A percentile compares a stretch with the other conserved stretches of the same genome.
Conservation (phyloP, 2,329 filamentous ascomycete species). For the Amphichorda felina region DNA sequence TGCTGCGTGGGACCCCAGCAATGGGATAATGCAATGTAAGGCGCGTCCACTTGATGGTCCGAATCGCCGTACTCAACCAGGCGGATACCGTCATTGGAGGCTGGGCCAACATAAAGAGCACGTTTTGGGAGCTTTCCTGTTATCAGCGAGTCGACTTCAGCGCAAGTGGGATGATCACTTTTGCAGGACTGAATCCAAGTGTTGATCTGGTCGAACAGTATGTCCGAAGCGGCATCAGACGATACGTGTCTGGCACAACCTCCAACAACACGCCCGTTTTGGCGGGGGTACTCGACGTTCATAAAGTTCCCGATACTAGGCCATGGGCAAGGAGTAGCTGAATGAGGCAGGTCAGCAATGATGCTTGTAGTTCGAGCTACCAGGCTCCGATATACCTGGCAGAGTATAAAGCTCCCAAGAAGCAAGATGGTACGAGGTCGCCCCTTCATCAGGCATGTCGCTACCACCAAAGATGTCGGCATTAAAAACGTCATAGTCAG, state of each 20-base stretch:
- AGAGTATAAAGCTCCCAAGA: slow-evolving; percentile 1
- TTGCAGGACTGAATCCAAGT: not conserved
- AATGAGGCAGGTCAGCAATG: too few species aligned
- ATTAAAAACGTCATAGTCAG: not conserved
- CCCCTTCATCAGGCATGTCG: not conserved
- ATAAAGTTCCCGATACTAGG: not conserved
- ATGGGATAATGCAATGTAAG: not conserved
- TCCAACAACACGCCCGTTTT: not conserved
- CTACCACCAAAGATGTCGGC: not conserved
- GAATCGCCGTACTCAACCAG: not conserved
- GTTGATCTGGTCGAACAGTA: not conserved
- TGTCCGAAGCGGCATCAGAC: not conserved
- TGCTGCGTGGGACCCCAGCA: not conserved
- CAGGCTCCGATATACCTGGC: not conserved
- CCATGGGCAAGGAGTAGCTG: not conserved
- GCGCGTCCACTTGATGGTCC: not conserved
- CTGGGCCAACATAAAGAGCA: not conserved
- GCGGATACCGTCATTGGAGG: not conserved
- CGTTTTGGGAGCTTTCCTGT: not conserved
- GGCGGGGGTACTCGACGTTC: not conserved
- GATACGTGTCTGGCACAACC: not conserved
- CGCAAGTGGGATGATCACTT: not conserved
- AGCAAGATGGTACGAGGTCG: not conserved
- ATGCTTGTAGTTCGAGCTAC: too few species aligned
- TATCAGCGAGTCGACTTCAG: not conserved